Conservation (phyloP, 2,329 filamentous ascomycete genomes). For the Fonsecaea pugnacius region DNA sequence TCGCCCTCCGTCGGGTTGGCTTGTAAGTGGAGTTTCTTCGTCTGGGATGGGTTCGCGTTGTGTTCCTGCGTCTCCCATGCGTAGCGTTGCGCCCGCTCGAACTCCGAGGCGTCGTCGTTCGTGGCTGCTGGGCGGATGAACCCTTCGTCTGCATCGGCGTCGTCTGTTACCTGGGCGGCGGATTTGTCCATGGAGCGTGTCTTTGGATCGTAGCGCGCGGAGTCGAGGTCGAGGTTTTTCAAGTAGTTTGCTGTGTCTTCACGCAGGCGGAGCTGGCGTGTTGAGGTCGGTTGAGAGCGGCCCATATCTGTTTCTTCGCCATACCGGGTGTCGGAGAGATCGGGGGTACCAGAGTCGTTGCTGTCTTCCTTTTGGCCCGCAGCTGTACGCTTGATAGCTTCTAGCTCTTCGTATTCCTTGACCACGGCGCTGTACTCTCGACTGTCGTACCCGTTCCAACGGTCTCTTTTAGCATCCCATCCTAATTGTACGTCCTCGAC, state of each 20-base stretch:
- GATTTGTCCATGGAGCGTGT: conserved; percentile 87
- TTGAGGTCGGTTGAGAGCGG: conserved; percentile 79
- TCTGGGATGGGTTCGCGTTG: conserved; percentile 37
- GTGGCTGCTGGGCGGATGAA: conserved; percentile 71
- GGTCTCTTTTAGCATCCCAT: conserved; percentile 96
- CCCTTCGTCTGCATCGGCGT: conserved; percentile 73
- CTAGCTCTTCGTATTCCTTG: conserved; percentile 84
- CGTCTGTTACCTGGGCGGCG: conserved; percentile 66
- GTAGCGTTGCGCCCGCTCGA: conserved; percentile 84
- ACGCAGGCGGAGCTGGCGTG: conserved; percentile 84
- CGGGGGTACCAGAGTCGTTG: conserved; percentile 22
- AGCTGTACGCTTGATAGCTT: conserved; percentile 69
- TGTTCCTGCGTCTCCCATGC: conserved; percentile 87
- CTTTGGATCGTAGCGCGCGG: conserved; percentile 97
- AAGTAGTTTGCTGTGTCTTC: conserved; percentile 98
- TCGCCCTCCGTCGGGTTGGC: conserved; percentile 95
- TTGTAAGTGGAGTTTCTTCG: conserved; percentile 84
- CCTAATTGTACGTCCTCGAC: conserved; percentile 84
- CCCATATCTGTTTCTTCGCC: conserved; percentile 98
- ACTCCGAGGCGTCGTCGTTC: conserved; percentile 82
- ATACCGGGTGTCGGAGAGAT: conserved; percentile 64
- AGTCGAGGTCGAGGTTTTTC: conserved; percentile 91
- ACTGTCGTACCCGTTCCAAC: conserved; percentile 97
- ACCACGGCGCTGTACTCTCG: conserved; percentile 85
- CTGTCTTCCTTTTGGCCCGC: conserved; percentile 45